Evolutionary conservation across 352 stramenopile species (phyloP).

Genomic region (Thraustochytrium striatum): DNA sequence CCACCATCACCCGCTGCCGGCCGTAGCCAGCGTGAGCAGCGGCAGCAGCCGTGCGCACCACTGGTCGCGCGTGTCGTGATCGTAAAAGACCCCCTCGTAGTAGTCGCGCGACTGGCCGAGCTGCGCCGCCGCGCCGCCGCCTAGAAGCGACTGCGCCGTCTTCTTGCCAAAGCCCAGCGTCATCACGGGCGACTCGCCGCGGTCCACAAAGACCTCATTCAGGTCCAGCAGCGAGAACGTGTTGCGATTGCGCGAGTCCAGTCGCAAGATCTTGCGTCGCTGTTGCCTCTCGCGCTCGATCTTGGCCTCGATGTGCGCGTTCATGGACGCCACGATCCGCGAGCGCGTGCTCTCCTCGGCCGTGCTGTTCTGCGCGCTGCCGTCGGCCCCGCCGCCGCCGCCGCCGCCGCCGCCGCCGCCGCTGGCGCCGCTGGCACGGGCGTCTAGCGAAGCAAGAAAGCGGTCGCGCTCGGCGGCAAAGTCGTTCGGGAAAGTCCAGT

Average conservation of each 20-base stretch:
- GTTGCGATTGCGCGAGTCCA: neutral
- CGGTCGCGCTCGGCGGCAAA: neutral
- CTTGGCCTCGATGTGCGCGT: neutral
- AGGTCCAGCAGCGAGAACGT: neutral
- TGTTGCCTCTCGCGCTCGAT: neutral
- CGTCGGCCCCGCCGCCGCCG: too few relatives aligned
- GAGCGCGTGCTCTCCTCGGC: neutral
- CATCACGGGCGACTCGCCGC: neutral
- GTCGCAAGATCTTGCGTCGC: neutral
- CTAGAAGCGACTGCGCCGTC: neutral
- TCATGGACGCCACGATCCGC: neutral
- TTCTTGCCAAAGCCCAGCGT: neutral
- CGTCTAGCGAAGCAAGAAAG: neutral
- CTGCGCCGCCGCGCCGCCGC: neutral
- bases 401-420: too few relatives aligned
- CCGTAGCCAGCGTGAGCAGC: neutral
- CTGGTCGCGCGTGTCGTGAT: constrained; percentile 6
- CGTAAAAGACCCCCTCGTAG: constrained; percentile 12
- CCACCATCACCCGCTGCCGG: neutral
- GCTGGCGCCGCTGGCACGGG: too few relatives aligned
- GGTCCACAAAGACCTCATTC: neutral
- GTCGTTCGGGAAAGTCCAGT: constrained; percentile 3
- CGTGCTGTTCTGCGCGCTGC: neutral
- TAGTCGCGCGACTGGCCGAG: neutral
- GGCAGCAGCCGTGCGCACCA: constrained; percentile 19